Conservation (phyloP, 2,329 filamentous ascomycete species). For the Epichloe hybrida region DNA sequence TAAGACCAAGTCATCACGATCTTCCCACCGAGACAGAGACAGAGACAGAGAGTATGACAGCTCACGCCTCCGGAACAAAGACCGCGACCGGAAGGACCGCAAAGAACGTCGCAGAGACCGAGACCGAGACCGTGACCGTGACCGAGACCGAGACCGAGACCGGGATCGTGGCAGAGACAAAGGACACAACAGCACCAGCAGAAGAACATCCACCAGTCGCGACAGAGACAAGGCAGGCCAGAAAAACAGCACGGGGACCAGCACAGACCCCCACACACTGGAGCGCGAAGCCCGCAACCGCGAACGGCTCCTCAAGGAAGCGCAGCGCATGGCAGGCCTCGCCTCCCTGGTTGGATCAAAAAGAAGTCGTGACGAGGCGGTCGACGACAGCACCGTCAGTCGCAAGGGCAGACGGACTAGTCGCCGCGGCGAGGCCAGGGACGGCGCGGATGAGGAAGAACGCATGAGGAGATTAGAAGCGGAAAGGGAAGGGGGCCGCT, state of each 20-base stretch:
- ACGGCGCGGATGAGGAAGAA: conserved; percentile 35
- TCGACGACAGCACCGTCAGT: conserved; percentile 20
- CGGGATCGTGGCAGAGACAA: conserved; percentile 14
- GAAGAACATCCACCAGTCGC: too few relatives aligned
- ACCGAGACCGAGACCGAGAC: neutral
- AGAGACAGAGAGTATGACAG: conserved; percentile 27
- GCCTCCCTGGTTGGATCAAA: conserved; percentile 33
- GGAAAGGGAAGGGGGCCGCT: conserved; percentile 43
- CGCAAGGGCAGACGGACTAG: conserved; percentile 29
- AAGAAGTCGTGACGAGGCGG: conserved; percentile 33
- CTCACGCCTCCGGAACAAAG: conserved; percentile 20
- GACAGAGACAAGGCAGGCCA: conserved; percentile 20
- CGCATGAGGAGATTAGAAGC: conserved; percentile 42
- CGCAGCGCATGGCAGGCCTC: conserved; percentile 48
- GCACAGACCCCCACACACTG: conserved; percentile 48
- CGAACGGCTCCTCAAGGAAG: conserved; percentile 54
- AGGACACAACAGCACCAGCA: neutral
- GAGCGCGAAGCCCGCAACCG: conserved; percentile 55
- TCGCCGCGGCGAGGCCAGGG: conserved; percentile 34
- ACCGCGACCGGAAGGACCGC: conserved; percentile 24
- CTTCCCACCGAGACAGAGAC: conserved; percentile 27
- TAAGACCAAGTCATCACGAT: conserved; percentile 24
- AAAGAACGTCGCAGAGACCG: conserved; percentile 23
- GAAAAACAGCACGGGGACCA: neutral
- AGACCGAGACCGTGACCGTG: conserved; percentile 9